phyloP scores from a whole-genome alignment of 805 yeast genomes.

The Myxozyma sirexii region DNA sequence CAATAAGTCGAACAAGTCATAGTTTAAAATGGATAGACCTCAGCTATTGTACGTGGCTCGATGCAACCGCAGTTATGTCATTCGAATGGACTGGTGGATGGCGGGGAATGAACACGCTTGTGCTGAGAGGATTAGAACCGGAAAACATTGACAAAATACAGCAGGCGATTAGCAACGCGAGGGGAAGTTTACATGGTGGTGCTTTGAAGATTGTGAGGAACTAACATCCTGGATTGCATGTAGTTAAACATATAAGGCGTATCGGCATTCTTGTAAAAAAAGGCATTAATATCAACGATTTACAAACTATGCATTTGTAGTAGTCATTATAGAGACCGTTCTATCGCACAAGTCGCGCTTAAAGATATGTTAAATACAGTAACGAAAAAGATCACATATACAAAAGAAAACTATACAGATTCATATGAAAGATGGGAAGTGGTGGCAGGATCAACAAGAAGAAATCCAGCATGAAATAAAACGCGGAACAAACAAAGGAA shows the following conservation, averaged over 20 bases:
- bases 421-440: background rate
- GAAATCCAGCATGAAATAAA: background rate
- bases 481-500: background rate
- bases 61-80: constrained; percentile 19
- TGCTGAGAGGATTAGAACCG: constrained; percentile 13
- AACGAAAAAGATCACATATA: background rate
- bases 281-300: no score
- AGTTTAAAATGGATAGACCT: constrained; percentile 31
- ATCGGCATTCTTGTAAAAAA: no score
- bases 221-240: background rate
- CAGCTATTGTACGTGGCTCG: constrained; percentile 30
- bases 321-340: no score
- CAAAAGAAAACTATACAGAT: background rate
- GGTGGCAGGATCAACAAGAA: no score
- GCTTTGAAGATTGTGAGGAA: constrained; percentile 2
- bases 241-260: no score
- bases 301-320: no score
- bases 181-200: background rate
- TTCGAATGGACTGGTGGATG: constrained; percentile 30
- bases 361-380: no score
- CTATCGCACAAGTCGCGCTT: no score
- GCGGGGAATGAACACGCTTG: constrained; percentile 22
- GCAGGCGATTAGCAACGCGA: background rate
- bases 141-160: constrained; percentile 1
- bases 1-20: constrained; percentile 10